Evolutionary conservation across 495 filamentous ascomycete species (phyloP).

Genomic region (Oidiodendron maius): DNA sequence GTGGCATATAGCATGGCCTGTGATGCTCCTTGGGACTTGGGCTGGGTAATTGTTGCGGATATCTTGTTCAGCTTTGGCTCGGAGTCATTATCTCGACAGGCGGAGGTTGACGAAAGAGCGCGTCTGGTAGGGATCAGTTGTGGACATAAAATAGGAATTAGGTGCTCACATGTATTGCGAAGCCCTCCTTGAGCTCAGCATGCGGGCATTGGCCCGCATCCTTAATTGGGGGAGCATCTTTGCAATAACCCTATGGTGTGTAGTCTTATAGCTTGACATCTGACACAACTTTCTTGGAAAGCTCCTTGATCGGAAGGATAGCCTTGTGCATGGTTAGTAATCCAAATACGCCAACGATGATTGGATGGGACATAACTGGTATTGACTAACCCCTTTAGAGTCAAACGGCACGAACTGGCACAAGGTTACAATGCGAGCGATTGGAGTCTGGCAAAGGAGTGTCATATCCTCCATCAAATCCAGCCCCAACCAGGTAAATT

Average conservation of each 20-base stretch:
- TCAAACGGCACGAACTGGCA: too few relatives aligned
- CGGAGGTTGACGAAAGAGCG: slow-evolving; percentile 41
- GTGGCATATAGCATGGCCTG: slow-evolving; percentile 99
- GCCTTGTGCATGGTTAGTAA: too few relatives aligned
- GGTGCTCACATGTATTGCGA: slow-evolving; percentile 19
- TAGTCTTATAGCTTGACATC: too few relatives aligned
- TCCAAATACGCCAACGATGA: too few relatives aligned
- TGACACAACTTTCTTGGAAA: too few relatives aligned
- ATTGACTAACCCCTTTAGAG: too few relatives aligned
- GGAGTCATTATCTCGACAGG: slow-evolving; percentile 29
- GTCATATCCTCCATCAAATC: neutral
- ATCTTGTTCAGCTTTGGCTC: slow-evolving; percentile 66
- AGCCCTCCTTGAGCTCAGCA: slow-evolving; percentile 13
- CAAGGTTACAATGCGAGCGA: too few relatives aligned
- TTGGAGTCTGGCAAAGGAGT: too few relatives aligned
- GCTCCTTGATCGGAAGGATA: too few relatives aligned
- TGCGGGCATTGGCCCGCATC: slow-evolving; percentile 11
- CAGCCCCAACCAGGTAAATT: neutral
- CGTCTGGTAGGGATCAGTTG: slow-evolving; percentile 27
- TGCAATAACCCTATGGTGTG: too few relatives aligned
- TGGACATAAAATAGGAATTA: neutral
- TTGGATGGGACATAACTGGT: too few relatives aligned
- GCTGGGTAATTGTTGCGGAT: slow-evolving; percentile 82
- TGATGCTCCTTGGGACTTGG: slow-evolving; percentile 93
- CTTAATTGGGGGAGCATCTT: slow-evolving; percentile 21